Evolutionary conservation across 169 alveolate genomes (phyloP).

Genomic region (Eimeria acervulina): DNA sequence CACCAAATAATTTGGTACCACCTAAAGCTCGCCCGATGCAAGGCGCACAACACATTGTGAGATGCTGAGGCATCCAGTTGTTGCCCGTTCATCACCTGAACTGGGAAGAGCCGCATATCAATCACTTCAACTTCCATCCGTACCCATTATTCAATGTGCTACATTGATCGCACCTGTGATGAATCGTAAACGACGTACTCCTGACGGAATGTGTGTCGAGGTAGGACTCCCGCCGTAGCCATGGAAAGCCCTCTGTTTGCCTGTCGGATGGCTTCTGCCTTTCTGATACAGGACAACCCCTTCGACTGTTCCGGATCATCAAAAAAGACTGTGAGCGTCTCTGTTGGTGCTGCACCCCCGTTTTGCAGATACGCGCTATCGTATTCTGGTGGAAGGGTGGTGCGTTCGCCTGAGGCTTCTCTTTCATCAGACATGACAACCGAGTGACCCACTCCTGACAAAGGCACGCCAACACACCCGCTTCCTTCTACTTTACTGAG

Average conservation of each 20-base stretch:
- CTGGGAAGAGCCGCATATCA: not conserved
- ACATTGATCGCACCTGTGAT: constrained; percentile 88
- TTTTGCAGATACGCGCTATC: constrained; percentile 85
- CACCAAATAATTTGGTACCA: constrained; percentile 91
- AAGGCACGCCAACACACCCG: not conserved
- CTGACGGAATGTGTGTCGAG: constrained; percentile 92
- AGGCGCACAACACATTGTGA: not conserved
- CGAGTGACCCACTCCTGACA: constrained; percentile 92
- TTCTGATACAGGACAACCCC: constrained; percentile 39
- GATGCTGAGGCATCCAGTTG: not conserved
- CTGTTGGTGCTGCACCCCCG: constrained; percentile 27
- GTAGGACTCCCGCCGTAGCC: constrained; percentile 92
- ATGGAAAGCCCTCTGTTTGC: not conserved
- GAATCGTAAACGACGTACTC: constrained; percentile 93
- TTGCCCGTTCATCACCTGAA: not conserved
- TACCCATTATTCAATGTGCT: not conserved
- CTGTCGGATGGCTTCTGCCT: constrained; percentile 70
- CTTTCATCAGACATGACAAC: constrained; percentile 89
- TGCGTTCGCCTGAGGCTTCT: constrained; percentile 89
- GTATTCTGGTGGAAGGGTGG: constrained; percentile 88
- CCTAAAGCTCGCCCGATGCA: constrained; percentile 68
- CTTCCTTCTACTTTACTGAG: not conserved
- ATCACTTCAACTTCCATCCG: not conserved
- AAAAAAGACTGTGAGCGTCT: constrained; percentile 36
- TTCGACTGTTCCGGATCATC: constrained; percentile 29